Evolutionary conservation across 768 basidiomycete genomes (phyloP).

Genomic region (Tephrocybe sp.): DNA sequence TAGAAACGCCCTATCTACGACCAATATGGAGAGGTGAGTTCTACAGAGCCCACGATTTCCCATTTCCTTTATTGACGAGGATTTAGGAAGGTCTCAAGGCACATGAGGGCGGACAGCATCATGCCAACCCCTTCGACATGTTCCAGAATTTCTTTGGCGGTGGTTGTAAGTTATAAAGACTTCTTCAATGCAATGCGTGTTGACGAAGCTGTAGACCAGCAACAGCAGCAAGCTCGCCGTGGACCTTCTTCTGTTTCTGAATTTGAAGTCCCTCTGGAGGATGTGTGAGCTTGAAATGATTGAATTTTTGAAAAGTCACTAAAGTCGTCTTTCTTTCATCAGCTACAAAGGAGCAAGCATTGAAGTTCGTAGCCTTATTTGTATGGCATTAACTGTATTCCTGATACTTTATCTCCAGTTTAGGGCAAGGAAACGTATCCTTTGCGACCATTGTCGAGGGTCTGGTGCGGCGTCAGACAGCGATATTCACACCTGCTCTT

Average conservation of each 20-base stretch:
- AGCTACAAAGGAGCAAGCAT: slow-evolving; percentile 85
- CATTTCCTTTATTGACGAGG: slow-evolving; percentile 7
- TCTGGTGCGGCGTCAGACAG: slow-evolving; percentile 88
- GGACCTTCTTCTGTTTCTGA: slow-evolving; percentile 78
- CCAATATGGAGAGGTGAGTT: slow-evolving; percentile 77
- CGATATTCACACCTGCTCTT: slow-evolving; percentile 84
- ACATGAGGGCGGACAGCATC: slow-evolving; percentile 81
- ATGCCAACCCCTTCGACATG: slow-evolving; percentile 90
- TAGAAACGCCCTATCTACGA: slow-evolving; percentile 96
- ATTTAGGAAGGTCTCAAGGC: slow-evolving; percentile 84
- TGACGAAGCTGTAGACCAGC: slow-evolving; percentile 31
- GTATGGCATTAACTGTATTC: slow-evolving; percentile 19
- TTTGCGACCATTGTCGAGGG: slow-evolving; percentile 97
- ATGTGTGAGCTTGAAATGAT: slow-evolving; percentile 53
- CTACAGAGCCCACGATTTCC: not conserved
- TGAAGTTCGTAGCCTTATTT: slow-evolving; percentile 50
- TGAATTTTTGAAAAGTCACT: not conserved
- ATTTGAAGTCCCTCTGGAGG: slow-evolving; percentile 83
- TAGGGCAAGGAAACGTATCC: slow-evolving; percentile 84
- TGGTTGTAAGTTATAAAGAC: slow-evolving; percentile 49
- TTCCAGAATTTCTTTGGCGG: slow-evolving; percentile 94
- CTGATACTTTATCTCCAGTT: slow-evolving; percentile 50
- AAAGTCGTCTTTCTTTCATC: slow-evolving; percentile 14
- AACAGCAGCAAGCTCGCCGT: slow-evolving; percentile 63
- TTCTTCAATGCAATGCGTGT: not conserved